Evolutionary conservation across 2,329 filamentous ascomycete species (phyloP), one percentile per base, ranked within the genome.

Genomic region (Aspergillus cejpii): DNA sequence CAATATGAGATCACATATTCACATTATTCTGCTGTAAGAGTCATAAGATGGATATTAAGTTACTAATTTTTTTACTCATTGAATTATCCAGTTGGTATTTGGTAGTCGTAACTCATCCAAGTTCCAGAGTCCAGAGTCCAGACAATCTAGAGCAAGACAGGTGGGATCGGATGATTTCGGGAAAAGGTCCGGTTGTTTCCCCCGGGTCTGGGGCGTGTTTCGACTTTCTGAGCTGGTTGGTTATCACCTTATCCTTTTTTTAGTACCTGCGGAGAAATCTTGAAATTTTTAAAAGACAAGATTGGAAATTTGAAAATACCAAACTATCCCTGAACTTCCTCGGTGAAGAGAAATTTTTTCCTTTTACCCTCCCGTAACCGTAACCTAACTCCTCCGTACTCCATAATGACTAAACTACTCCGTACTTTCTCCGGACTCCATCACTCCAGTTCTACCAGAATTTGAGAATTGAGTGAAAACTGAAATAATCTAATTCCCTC

Each of bases 401-500:
- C 39, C 27, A 23, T 41, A 41, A n/a, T 41, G 11, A 6, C 29
- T 10, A 19, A 17, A 41, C 24, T 40, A 17, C 26, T 24, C 8
- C 5, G 8, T 24, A 24, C n/a, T n/a, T 24, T 8, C 23, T 24
- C 23, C 31, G 46, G 43, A n/a, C n/a, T n/a, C n/a, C n/a, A n/a
- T n/a, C n/a, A n/a, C n/a, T n/a, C n/a, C n/a, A n/a, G n/a, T n/a
- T n/a, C n/a, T n/a, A n/a, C n/a, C n/a, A n/a, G n/a, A n/a, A n/a
- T n/a, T n/a, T n/a, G n/a, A n/a, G n/a, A n/a, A n/a, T n/a, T n/a
- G n/a, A n/a, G n/a, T n/a, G n/a, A 45, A 47, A 43, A 43, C 46
- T 45, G 53, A 49, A n/a, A n/a, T n/a, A n/a, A n/a, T n/a, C n/a
- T n/a, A n/a, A 49, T 46, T 51, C 33, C 44, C 50, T 56, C 55